Base-by-base conservation (phyloP, 1,284 basidiomycete genomes). In the Cystobasidium pallidum region DNA sequence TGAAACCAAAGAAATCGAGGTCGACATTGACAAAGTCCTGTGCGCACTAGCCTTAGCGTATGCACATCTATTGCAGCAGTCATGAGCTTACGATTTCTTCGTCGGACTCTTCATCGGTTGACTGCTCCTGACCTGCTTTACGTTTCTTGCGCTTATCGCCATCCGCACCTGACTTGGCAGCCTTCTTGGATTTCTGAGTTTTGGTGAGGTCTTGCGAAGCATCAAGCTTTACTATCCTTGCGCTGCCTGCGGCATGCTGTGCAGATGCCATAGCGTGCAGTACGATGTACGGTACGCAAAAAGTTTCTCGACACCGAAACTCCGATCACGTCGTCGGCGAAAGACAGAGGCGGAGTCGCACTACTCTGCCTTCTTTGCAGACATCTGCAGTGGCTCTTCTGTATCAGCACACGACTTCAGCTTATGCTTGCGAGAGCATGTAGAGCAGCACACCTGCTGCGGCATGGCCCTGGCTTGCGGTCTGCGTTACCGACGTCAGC, bases 1-100 rank as follows among this genome's bases (percentile, higher is more conserved):
- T 88, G 3, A 91, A 87, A 81, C 91, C 88, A 84, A 91, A 92
- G 81, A 94, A 96, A 77, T 94, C 92, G 79, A 96, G 95, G 78
- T 91, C 89, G 77, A 96, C 90, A 81, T 95, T 86, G 79, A 91
- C 84, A 81, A 88, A 76, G 74, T 78, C 73, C 57, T 71, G 45
- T 11, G 6, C n/a, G 24, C 30, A 32, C 11, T 11, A 28, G 39
- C 36, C 11, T 39, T 13, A 45, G 19, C 15, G n/a, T 43, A 2
- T 47, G 39, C 4, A 10, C 26, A 4, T 17, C 26, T 13, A 45
- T 17, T 43, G 2, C 10, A 11, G 3, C 8, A 7, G 7, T 7
- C 21, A 2, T 47, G 45, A 2, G 34, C 67, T 26, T 30, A 70
- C 67, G 28, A 70, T 52, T 32, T 70, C 67, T 2, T 54, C 57